Base-by-base conservation (phyloP, 768 basidiomycete genomes). In the Boletus subparvulus region DNA sequence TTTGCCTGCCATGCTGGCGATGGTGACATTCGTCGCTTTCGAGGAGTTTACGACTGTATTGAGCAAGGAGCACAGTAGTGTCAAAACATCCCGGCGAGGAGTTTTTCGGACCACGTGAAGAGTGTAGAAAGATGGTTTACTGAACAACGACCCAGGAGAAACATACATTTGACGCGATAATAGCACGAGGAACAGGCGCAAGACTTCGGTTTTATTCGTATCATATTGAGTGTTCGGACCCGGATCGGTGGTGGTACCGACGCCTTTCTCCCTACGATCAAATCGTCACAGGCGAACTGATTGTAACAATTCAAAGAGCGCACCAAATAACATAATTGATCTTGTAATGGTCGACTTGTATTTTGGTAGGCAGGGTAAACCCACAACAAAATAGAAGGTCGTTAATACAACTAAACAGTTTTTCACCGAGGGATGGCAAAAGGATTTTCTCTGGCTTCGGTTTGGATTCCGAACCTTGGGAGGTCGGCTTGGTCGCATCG, bases 381-480 rank as follows among this genome's bases (percentile, higher is more conserved):
- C 92, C 94, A 63, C 92, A 95, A 68, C 93, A 94, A 71, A 96
- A 98, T 39, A 97, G 69, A 12, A 98, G 78, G 68, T 98, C 95
- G 54, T 92, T 83, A 11, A 92, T 76, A 56, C 86, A 85, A 64
- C 80, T 83, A 61, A 96, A 88, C 21, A 98, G 75, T 59, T 83
- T 80, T 66, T 95, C 92, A 1, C 86, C 90, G 5, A 96, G 73
- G 17, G 90, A 88, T n/a, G 91, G 93, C 32, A 85, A 69, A 14
- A 84, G 69, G 12, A 73, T 74, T 66, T 79, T 82, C 66, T 73
- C 78, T 49, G 66, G 59, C 49, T 74, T 77, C 33, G 70, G 57
- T 55, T 66, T 65, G 19, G 66, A 58, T 44, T 42, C 59, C 47
- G 61, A 51, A 28, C 54, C 32, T 30, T 58, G 49, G 7, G 64